Base-by-base conservation (phyloP, 345 rosid genomes). In the Eucalyptus victrix region DNA sequence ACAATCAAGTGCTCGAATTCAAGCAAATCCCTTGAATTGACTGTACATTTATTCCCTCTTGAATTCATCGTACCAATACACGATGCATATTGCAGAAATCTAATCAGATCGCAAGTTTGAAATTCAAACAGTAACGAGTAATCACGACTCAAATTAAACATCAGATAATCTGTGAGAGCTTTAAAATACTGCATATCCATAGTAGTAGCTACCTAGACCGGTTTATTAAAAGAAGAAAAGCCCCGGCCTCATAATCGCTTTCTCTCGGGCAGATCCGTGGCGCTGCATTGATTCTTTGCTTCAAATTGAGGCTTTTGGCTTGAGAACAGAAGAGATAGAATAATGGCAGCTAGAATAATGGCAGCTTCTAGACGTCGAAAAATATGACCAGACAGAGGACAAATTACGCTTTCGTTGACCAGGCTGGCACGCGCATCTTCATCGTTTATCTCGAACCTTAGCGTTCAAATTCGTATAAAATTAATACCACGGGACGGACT, bases 91-190 rank as follows among this genome's bases (percentile, higher is more conserved):
- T 19, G 47, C 30, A 21, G 0, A 15, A 47, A 21, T 0, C 47
- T 6, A 6, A 6, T 37, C 2, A 1, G 23, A 40, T 40, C 2
- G 3, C 9, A 17, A 21, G 30, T 40, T 6, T 21, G 15, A 21
- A 21, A 11, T 14, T 76, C 47, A 0, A 0, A 21, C 0, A 5
- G 8, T 21, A 11, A 40, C 0, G 0, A 21, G 8, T 9, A 18
- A 34, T 76, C 2, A 34, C 3, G 4, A 34, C 14, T 69, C 80
- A 18, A 72, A 72, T 19, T 34, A 72, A 34, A 37, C 0, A 37
- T 9, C 4, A 9, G 7, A 34, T 72, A 1, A 0, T 4, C 4
- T 19, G 13, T 2, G 4, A 34, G 26, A 34, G 14, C 13, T 10
- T 34, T 34, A 72, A 40, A 2, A 19, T 69, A 18, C 2, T 9